Base-by-base conservation (phyloP, 2,329 filamentous ascomycete species). In the Xylaria sp. region DNA sequence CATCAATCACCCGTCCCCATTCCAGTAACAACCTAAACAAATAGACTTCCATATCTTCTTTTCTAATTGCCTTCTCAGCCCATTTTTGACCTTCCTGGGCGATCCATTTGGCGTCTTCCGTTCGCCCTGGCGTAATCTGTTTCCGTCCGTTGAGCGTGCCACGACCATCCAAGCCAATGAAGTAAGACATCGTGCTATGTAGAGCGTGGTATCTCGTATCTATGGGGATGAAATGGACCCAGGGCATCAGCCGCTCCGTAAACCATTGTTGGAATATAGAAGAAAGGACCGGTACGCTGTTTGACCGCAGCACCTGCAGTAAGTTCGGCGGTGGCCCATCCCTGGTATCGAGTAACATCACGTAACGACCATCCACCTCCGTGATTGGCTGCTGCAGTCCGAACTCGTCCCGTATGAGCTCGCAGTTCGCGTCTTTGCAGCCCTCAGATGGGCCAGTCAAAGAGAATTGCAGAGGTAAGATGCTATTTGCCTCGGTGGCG, bases 181-280 rank as follows among this genome's bases (percentile, higher is more conserved):
- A 95, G 79, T 94, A 96, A 0, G 91, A 87, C 63, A 94, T 80
- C 0, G 90, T 93, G 70, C 88, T 89, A 83, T 92, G 93, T 49
- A 96, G 81, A 0, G 88, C 91, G 69, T 94, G 91, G 23, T 92
- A 88, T 2, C 93, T 86, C 1, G 91, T 73, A 77, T 96, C 93
- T 18, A 94, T 81, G 9, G 93, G 93, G 1, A 95, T 90, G 74
- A 94, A 96, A 78, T 97, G 93, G 54, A 90, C 82, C 93, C 93
- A 97, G 0, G 93, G 88, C 67, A 85, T 86, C 18, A 96, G 80
- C 6, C 93, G 88, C 59, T 90, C 89, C 67, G 92, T 91, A 79
- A 91, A 93, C 93, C 93, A 97, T 76, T 93, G 89, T 28, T 89
- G 86, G 79, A 94, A 95, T 7, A 95, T 83, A 0, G 89, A 89